Evolutionary conservation across 2,329 filamentous ascomycete species (phyloP), one percentile per base, ranked within the genome.

Genomic region (Achaetomium macrosporum): DNA sequence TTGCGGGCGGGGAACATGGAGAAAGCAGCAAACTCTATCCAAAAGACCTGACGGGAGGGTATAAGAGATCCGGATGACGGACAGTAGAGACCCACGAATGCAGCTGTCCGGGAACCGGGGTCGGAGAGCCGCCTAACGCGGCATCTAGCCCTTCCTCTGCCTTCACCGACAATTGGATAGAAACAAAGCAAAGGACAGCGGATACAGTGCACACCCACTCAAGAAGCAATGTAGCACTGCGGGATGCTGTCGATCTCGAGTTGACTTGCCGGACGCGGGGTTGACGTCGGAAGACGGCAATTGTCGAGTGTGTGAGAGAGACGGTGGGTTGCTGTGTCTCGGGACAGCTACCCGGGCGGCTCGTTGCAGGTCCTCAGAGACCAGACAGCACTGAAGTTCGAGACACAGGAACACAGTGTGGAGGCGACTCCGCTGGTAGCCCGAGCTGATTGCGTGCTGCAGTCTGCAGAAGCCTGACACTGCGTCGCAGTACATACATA

Each of bases 161-260:
- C 47, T 50, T 56, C 50, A 53, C 54, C 54, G 54, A 56, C 54
- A 43, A 15, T 50, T 51, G 42, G 29, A n/a, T 6, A 12, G 42
- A 52, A 49, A 20, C 40, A 46, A 20, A 36, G 20, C 8, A 16
- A 48, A 19, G 19, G 19, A 37, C n/a, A 8, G 39, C 39, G 44
- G 47, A 35, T 36, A 43, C 47, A 44, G 52, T 54, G 39, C 30
- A 39, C 19, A 30, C 36, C 36, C 15, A 25, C 25, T 7, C 39
- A 19, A 19, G 29, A 51, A 35, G n/a, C 35, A 20, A 41, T 36
- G 49, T 46, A 33, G 30, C 29, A 46, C 53, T 45, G 43, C 31
- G 8, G 16, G 37, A 50, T 36, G 35, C 16, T 25, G 36, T 36
- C 25, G 36, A 20, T 43, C 40, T 25, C 25, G 4, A 42, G 8